Evolutionary conservation across 495 filamentous ascomycete genomes (phyloP).

Genomic region (Hapsidospora chrysogenum): DNA sequence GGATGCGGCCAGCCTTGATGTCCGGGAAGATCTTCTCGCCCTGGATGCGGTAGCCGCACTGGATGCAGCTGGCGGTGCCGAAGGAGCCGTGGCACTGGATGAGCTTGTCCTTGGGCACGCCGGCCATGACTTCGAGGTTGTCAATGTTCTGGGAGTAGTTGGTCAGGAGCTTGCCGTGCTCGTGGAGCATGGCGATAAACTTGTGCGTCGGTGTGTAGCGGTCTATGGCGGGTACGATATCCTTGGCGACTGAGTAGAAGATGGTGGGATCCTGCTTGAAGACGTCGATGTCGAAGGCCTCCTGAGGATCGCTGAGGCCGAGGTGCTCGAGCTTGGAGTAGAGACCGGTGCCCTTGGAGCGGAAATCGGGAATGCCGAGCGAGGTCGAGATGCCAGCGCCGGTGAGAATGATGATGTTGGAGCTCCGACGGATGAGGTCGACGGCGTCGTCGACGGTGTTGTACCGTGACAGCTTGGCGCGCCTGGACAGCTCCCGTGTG

Average conservation of each 20-base stretch:
- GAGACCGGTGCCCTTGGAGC: slow-evolving; percentile 68
- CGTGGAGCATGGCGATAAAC: slow-evolving; percentile 88
- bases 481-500: slow-evolving; percentile 63
- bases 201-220: slow-evolving; percentile 79
- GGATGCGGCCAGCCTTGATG: slow-evolving; percentile 55
- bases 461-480: slow-evolving; percentile 63
- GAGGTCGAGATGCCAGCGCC: slow-evolving; percentile 87
- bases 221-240: slow-evolving; percentile 63
- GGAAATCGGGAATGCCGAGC: slow-evolving; percentile 80
- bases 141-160: slow-evolving; percentile 99
- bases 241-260: slow-evolving; percentile 84
- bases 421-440: slow-evolving; percentile 47
- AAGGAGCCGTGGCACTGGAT: slow-evolving; percentile 96
- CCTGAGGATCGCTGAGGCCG: slow-evolving; percentile 66
- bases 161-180: slow-evolving; percentile 78
- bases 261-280: slow-evolving; percentile 78
- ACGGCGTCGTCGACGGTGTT: slow-evolving; percentile 86
- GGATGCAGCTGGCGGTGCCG: slow-evolving; percentile 77
- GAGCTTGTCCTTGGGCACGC: slow-evolving; percentile 66
- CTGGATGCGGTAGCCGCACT: slow-evolving; percentile 58
- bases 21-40: slow-evolving; percentile 65
- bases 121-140: slow-evolving; percentile 82
- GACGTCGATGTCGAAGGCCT: slow-evolving; percentile 79
- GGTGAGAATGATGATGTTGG: slow-evolving; percentile 85
- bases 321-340: slow-evolving; percentile 70